A percentile compares a stretch with the other conserved stretches of the same genome.
phyloP scores from a whole-genome alignment of 352 stramenopile species.

The Phytophthora aleatoria region DNA sequence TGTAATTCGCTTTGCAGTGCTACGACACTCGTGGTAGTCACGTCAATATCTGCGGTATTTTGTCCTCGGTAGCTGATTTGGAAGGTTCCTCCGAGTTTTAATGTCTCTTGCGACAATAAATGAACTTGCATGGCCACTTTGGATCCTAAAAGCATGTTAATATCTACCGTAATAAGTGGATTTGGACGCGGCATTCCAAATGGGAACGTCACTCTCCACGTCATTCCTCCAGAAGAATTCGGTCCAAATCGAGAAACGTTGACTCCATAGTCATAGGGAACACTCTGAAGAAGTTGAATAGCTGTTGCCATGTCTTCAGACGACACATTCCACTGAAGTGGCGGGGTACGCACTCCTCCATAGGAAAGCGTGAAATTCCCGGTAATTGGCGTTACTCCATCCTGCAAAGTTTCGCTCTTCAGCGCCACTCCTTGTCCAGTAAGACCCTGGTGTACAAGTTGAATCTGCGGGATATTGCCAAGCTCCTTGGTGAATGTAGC shows the following conservation, averaged over 20 bases:
- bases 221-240: conserved; percentile 40
- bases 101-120: conserved; percentile 43
- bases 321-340: conserved; percentile 80
- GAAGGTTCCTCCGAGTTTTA: conserved; percentile 46
- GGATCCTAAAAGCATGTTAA: conserved; percentile 37
- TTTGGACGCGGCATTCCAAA: conserved; percentile 38
- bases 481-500: conserved; percentile 33
- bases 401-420: conserved; percentile 36
- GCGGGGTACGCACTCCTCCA: conserved; percentile 49
- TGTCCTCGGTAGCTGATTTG: conserved; percentile 37
- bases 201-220: conserved; percentile 64
- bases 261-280: conserved; percentile 59
- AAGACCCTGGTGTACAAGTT: conserved; percentile 22
- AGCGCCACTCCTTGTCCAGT: conserved; percentile 32
- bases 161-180: conserved; percentile 34
- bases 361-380: conserved; percentile 63
- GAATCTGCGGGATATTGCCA: conserved; percentile 36
- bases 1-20: conserved; percentile 37
- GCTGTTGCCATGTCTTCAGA: conserved; percentile 78
- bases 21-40: conserved; percentile 16
- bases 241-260: conserved; percentile 46
- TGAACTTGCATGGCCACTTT: conserved; percentile 41
- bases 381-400: conserved; percentile 42
- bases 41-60: conserved; percentile 42
- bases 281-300: conserved; percentile 67